Evolutionary conservation across 176 grass and related monocot genomes (phyloP), one percentile per base, ranked within the genome.

Genomic region (Stipa capillata): DNA sequence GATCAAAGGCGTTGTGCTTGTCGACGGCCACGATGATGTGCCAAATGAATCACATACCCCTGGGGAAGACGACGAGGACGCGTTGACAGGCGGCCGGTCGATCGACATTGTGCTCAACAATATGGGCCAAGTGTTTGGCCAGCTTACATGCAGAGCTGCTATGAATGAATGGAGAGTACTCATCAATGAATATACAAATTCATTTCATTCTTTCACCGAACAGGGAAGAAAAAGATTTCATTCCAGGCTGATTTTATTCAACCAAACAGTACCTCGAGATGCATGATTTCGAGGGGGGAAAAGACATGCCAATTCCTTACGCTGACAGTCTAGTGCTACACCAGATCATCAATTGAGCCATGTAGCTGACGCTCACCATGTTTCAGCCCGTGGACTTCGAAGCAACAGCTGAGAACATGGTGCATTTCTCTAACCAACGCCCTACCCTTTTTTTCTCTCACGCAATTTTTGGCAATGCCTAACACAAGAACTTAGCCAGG

Each of bases 1-100:
- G 80, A 33, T 88, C 87, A 45, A 96, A 96, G 63, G 82, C 81
- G 74, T 92, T 92, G 75, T 92, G 82, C 79, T 84, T 96, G 65
- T 92, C 87, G 17, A 96, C 82, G 50, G 79, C 84, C 21, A 85
- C 87, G 28, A 48, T 58, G 61, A 96, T 78, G 56, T 92, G 85
- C 93, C 93, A 96, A 36, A 82, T 90, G 89, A 84, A 96, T 63
- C 79, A 65, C 7, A 84, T 65, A 16, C 90, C 90, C 74, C 72
- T 79, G 33, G 82, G 78, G 90, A 96, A 86, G 58, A 88, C 69
- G 32, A 92, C 87, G 41, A 96, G 63, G 24, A 52, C 8, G 27
- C 34, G 55, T 54, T 72, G 75, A 78, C 73, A 51, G 21, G 28
- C 3, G 2, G 73, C 6, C 0, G 29, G 53, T 16, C 27, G 12